Conservation (phyloP, 2,329 filamentous ascomycete genomes). For the Sarocladium brachiariae region DNA sequence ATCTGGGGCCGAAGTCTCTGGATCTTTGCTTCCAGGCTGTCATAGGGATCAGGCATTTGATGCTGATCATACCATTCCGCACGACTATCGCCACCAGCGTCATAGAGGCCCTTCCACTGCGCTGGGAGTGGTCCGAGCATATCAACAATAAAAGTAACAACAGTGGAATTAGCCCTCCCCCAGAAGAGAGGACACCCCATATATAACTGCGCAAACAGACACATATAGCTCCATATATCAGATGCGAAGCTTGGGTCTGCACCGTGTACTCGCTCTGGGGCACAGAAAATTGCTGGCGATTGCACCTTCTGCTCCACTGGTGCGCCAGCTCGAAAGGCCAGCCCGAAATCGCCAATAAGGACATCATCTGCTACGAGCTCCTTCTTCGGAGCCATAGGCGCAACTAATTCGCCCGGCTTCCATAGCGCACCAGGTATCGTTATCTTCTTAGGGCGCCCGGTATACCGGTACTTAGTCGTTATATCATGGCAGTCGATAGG, state of each 20-base stretch:
- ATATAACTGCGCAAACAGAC: slow-evolving; percentile 13
- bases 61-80: slow-evolving; percentile 12
- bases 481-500: background rate
- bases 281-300: slow-evolving; percentile 13
- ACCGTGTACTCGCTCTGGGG: slow-evolving; percentile 13
- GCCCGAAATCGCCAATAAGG: slow-evolving; percentile 12
- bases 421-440: slow-evolving; percentile 4
- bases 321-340: slow-evolving; percentile 10
- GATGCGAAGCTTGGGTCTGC: slow-evolving; percentile 11
- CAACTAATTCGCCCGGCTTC: slow-evolving; percentile 12
- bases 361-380: slow-evolving; percentile 10
- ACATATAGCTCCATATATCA: slow-evolving; percentile 16
- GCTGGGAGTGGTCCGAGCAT: slow-evolving; percentile 12
- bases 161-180: background rate
- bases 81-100: background rate
- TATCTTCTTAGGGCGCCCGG: slow-evolving; percentile 12
- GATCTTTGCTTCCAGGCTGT: slow-evolving; percentile 10
- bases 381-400: slow-evolving; percentile 9
- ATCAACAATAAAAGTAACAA: slow-evolving; percentile 6
- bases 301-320: slow-evolving; percentile 10
- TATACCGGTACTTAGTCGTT: slow-evolving; percentile 9
- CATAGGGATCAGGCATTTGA: background rate
- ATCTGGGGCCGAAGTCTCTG: background rate
- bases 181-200: slow-evolving; percentile 7
- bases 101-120: slow-evolving; percentile 12